Percentiles rank a stretch among this genome's conserved stretches.
These are phyloP conservation scores for Neurospora africana DNA, from an alignment of 495 filamentous ascomycete species.

Conservation along the genomic window DNA sequence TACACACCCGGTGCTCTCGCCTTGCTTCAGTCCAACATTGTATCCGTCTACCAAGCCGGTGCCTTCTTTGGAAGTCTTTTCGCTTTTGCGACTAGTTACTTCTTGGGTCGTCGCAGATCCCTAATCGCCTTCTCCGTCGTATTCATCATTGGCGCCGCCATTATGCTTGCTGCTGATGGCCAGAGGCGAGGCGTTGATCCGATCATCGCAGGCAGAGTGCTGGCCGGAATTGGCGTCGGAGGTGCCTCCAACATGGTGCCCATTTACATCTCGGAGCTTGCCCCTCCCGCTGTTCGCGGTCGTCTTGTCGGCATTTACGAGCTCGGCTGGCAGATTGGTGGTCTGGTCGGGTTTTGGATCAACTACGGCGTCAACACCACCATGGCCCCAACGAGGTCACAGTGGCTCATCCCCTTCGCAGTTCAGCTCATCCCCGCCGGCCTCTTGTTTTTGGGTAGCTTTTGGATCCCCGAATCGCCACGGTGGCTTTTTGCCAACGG, in stretches of 20 bases:
- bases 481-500: constrained; percentile 53
- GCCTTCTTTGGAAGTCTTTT: constrained; percentile 59
- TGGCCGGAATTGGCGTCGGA: constrained; percentile 44
- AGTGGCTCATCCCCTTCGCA: constrained; percentile 49
- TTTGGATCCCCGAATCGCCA: constrained; percentile 50
- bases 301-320: constrained; percentile 57
- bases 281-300: constrained; percentile 44
- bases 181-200: constrained; percentile 45
- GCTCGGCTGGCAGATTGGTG: constrained; percentile 62
- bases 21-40: constrained; percentile 54
- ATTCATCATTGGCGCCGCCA: constrained; percentile 54
- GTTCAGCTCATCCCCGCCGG: constrained; percentile 48
- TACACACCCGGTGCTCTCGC: constrained; percentile 28
- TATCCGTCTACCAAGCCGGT: constrained; percentile 58
- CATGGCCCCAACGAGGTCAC: constrained; percentile 31
- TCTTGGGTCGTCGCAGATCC: constrained; percentile 45
- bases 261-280: constrained; percentile 49
- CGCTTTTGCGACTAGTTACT: constrained; percentile 48
- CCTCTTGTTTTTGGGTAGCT: constrained; percentile 34
- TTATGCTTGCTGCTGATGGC: constrained; percentile 50
- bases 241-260: constrained; percentile 42
- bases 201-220: constrained; percentile 46
- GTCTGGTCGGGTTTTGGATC: constrained; percentile 65
- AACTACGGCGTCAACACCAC: constrained; percentile 45
- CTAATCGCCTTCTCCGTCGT: constrained; percentile 42